Evolutionary conservation across 202 grass and related monocot genomes (phyloP).

Genomic region (Hordeum pubiflorum): DNA sequence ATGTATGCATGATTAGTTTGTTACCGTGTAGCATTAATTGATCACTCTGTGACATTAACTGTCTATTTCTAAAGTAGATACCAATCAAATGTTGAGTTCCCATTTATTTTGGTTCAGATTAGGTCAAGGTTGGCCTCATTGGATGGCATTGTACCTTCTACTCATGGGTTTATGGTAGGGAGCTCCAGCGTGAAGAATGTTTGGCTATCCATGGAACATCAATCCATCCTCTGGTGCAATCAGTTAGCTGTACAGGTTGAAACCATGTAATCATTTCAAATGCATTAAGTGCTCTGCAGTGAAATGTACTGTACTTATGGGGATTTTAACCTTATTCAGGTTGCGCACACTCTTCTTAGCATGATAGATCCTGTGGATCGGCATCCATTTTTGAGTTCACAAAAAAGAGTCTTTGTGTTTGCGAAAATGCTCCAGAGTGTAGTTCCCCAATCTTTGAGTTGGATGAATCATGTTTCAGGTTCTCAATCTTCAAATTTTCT

Average conservation of each 20-base stretch:
- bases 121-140: constrained; percentile 68
- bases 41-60: not conserved
- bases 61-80: not conserved
- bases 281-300: not conserved
- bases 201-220: constrained; percentile 95
- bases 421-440: constrained; percentile 86
- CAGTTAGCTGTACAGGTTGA: constrained; percentile 88
- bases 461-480: constrained; percentile 33
- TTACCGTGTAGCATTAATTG: not conserved
- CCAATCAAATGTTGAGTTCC: not conserved
- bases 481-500: constrained; percentile 27
- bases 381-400: constrained; percentile 53
- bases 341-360: constrained; percentile 84
- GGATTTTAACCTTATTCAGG: constrained; percentile 45
- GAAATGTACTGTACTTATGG: constrained; percentile 12
- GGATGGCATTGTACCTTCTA: constrained; percentile 83
- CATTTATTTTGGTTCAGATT: constrained; percentile 47
- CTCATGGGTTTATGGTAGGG: constrained; percentile 85
- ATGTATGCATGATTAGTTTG: not conserved
- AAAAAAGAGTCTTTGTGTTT: constrained; percentile 69
- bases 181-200: constrained; percentile 96
- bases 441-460: constrained; percentile 60
- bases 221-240: constrained; percentile 97
- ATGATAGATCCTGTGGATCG: constrained; percentile 58
- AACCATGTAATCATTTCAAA: not conserved